These are phyloP conservation scores for Coemansia sp. DNA, from an alignment of 192 early-diverging fungal species.

Conservation along the genomic window DNA sequence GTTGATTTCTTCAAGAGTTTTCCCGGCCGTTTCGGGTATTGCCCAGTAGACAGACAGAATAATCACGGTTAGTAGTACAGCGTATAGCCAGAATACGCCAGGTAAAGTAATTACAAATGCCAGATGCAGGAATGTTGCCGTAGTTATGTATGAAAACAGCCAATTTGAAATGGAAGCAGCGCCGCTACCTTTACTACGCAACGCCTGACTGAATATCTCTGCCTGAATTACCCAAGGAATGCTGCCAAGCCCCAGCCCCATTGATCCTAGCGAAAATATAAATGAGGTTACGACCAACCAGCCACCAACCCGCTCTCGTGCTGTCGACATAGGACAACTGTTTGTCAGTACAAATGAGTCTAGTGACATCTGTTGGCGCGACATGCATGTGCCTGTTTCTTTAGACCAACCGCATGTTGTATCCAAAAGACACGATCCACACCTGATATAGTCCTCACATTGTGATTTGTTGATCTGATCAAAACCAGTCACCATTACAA, in stretches of 20 bases:
- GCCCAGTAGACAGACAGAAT: slow-evolving; percentile 23
- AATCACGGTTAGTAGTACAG: slow-evolving; percentile 6
- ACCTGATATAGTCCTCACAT: slow-evolving; percentile 16
- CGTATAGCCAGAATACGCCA: slow-evolving; percentile 31
- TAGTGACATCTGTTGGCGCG: not conserved
- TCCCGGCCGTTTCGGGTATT: slow-evolving; percentile 29
- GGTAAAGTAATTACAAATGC: slow-evolving; percentile 25
- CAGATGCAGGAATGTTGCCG: slow-evolving; percentile 30
- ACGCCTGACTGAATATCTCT: slow-evolving; percentile 29
- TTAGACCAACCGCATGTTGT: slow-evolving; percentile 25
- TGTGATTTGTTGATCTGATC: slow-evolving; percentile 24
- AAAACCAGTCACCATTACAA: slow-evolving; percentile 31
- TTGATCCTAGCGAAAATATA: slow-evolving; percentile 21
- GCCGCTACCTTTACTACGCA: slow-evolving; percentile 31
- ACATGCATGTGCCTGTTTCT: slow-evolving; percentile 6
- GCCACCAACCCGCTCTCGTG: slow-evolving; percentile 9
- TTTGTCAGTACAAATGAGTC: not conserved
- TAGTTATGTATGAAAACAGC: slow-evolving; percentile 23
- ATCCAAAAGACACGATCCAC: slow-evolving; percentile 31
- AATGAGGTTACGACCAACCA: slow-evolving; percentile 28
- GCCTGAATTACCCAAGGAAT: slow-evolving; percentile 37
- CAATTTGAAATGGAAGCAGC: slow-evolving; percentile 27
- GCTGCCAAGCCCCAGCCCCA: slow-evolving; percentile 26
- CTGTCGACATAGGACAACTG: slow-evolving; percentile 18
- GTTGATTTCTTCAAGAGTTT: slow-evolving; percentile 22